Evolutionary conservation across 2,329 filamentous ascomycete species (phyloP), one percentile per base, ranked within the genome.

Genomic region (Teratosphaeria pseudoeucalypti): DNA sequence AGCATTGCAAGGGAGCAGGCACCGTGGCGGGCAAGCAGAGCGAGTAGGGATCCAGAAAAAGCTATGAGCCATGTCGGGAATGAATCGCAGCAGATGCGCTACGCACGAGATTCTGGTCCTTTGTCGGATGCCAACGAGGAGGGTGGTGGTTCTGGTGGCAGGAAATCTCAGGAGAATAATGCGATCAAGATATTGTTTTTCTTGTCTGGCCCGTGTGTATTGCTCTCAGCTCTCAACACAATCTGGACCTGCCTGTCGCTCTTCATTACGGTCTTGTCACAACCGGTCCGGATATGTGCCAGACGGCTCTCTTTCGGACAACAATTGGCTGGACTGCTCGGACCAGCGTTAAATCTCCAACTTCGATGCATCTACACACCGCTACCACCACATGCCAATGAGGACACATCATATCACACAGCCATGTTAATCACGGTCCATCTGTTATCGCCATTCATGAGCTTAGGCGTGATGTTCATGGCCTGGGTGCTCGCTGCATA

Each of bases 401-500:
- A 71, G 68, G 64, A 73, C 70, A 61, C 74, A 72, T 70, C 70
- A 54, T 75, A 74, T 65, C 72, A 71, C 55, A 64, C 74, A 3
- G 66, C 72, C 2, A 75, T 76, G 69, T 75, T 85, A 16, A 71
- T 85, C 9, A 62, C 78, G 57, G 76, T 85, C 55, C 78, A 83
- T 62, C 65, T 83, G 1, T 71, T 83, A 29, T 82, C 82, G 3
- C 82, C 83, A 1, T 66, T 85, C 47, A 70, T 85, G 55, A 82
- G 81, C 57, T 71, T 84, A 11, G 81, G 78, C 43, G 75, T 85
- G 54, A 77, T 82, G 23, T 69, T 84, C 14, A 79, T 80, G 1
- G 77, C 80, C 6, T 86, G 83, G 83, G 79, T 81, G 0, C 77
- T 82, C 0, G 83, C 81, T 1, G 79, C 77, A 23, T 86, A 85